Evolutionary conservation across 2,329 filamentous ascomycete genomes (phyloP), one percentile per base, ranked within the genome.

Genomic region (Fusarium buharicum): DNA sequence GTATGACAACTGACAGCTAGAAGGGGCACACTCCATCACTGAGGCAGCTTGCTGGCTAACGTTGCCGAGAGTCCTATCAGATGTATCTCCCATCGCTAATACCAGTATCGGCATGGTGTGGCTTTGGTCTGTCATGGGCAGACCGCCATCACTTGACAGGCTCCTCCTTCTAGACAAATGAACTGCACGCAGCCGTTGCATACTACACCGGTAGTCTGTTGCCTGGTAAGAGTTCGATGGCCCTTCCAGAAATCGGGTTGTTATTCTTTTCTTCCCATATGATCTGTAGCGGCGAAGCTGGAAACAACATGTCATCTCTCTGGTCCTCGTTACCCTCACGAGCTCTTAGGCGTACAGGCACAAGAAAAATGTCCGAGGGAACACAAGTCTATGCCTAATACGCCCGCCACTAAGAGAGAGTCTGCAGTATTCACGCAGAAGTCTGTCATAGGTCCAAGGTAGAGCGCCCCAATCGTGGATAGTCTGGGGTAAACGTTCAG

Each of bases 261-360:
- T 16, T 53, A 37, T 38, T n/a, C 31, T 38, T 54, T 34, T 46
- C 30, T 20, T 24, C 34, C 27, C 31, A 55, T 20, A 27, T 41
- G 37, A 55, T 51, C 33, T 50, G 18, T 45, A 12, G 45, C 37
- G 37, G 27, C 36, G 39, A 47, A 48, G 34, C 33, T 46, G 41
- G 46, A 58, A 46, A 46, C 49, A 55, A 47, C 60, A 64, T 70
- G 68, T 68, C 67, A 71, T 53, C 59, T 59, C 56, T 63, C 58
- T 54, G 40, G 48, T 45, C 57, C 47, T 64, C 59, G 75, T 76
- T 69, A 72, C 72, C 72, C 73, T 75, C 72, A 74, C 72, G 72
- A 74, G 72, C 72, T 67, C 70, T 67, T 67, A 62, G 67, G 73
- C 55, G 75, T 76, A 78, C 78, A 78, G 76, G 69, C 70, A 75